Evolutionary conservation across 2,329 filamentous ascomycete species (phyloP), one percentile per base, ranked within the genome.

Genomic region (Blumeria hordei): DNA sequence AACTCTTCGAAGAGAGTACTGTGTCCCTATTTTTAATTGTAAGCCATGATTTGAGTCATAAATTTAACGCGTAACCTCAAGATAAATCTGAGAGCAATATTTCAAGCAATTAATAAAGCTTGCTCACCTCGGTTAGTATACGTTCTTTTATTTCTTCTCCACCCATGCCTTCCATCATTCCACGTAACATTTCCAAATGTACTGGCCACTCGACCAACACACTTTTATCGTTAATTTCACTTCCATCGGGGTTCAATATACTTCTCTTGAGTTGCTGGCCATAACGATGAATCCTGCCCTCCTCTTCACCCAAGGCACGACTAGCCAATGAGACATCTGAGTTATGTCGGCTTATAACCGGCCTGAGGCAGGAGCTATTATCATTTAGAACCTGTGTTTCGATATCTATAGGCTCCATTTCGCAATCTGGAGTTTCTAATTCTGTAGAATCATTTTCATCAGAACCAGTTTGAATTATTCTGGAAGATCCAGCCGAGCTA

Each of bases 301-400:
- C 81, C 68, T 85, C 81, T 49, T 78, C 73, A 0, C 75, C 74
- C 57, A 82, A 74, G 21, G 76, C 77, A 53, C 77, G 77, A 3
- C 77, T 76, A 47, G 80, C 78, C 9, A 85, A 72, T 1, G 76
- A 81, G n/a, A 82, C 80, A 60, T 83, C 79, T 1, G 77, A 81
- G 60, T 75, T 76, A 58, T 77, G 74, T 34, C 80, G 73, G 0
- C 75, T 76, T 52, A 77, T 69, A 18, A 62, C 59, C 6, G 64
- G 64, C 21, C 75, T 66, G 61, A 68, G 37, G 50, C 39, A 8
- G 7, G 60, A 58, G 32, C 69, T 68, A 56, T 72, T 69, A 9
- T 67, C 65, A 56, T 72, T 69, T 12, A 68, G 69, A 59, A 67
- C 57, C 37, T 63, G 59, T 60, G 63, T 54, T 32, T 63, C 61